Conservation (phyloP, 108 stramenopile genomes). For the Pseudonitzschia multiseries region DNA sequence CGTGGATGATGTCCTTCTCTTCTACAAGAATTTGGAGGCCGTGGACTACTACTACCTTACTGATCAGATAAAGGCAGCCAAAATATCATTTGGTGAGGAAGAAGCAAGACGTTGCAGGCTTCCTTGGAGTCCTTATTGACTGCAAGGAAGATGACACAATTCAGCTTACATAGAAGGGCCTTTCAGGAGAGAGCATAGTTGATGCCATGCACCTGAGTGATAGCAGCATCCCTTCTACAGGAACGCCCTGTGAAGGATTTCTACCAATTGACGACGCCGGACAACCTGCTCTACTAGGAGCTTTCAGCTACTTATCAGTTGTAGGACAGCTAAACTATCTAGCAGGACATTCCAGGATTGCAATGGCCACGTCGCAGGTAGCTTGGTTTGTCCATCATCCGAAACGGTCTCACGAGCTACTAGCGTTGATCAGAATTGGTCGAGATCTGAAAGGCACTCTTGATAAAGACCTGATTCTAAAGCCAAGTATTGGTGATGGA, state of each 20-base stretch:
- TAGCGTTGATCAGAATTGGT: conserved; percentile 42
- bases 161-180: conserved; percentile 30
- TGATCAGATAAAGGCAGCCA: neutral
- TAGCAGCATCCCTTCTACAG: neutral
- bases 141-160: conserved; percentile 10
- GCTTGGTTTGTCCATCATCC: conserved; percentile 45
- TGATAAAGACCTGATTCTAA: conserved; percentile 33
- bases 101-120: conserved; percentile 36
- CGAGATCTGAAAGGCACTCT: conserved; percentile 42
- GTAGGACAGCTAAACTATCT: conserved; percentile 46
- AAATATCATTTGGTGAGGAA: conserved; percentile 24
- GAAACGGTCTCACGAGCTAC: conserved; percentile 35
- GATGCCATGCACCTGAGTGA: conserved; percentile 1
- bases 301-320: conserved; percentile 29
- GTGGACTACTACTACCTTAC: conserved; percentile 22
- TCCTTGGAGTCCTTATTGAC: conserved; percentile 43
- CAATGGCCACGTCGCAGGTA: conserved; percentile 36
- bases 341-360: conserved; percentile 20
- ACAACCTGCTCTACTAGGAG: neutral
- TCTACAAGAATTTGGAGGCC: neutral
- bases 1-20: conserved; percentile 20
- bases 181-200: conserved; percentile 22
- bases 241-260: neutral
- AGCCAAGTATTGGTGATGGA: neutral
- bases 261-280: neutral